These are phyloP conservation scores for Cadophora luteo-olivacea DNA, from an alignment of 2,329 filamentous ascomycete genomes.

Conservation along the genomic window DNA sequence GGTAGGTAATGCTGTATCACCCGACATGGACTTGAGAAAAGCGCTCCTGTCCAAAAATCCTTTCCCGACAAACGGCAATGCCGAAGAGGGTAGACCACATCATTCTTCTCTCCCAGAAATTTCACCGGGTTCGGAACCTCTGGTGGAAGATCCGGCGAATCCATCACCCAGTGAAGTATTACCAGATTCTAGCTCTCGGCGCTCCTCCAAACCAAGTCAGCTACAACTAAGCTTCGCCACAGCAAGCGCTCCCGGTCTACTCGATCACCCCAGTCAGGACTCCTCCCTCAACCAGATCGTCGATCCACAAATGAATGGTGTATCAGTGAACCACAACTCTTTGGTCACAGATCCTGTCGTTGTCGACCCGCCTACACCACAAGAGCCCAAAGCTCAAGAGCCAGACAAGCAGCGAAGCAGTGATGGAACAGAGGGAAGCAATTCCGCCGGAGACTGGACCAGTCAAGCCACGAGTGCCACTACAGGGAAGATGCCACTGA, in stretches of 20 bases:
- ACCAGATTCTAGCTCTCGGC: constrained; percentile 31
- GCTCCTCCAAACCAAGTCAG: constrained; percentile 43
- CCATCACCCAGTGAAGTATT: constrained; percentile 35
- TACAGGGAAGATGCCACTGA: constrained; percentile 68
- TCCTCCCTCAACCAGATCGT: constrained; percentile 4
- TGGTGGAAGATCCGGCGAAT: constrained; percentile 11
- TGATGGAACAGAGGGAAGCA: constrained; percentile 67
- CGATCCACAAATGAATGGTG: constrained; percentile 1
- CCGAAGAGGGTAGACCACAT: constrained; percentile 31
- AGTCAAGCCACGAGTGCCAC: constrained; percentile 68
- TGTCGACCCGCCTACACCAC: constrained; percentile 34
- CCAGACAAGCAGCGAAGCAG: constrained; percentile 57
- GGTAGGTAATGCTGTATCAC: constrained; percentile 31
- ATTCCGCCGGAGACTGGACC: constrained; percentile 65
- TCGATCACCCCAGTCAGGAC: constrained; percentile 26
- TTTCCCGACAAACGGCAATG: constrained; percentile 32
- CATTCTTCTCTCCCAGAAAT: constrained; percentile 30
- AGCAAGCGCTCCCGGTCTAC: constrained; percentile 32
- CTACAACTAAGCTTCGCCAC: constrained; percentile 42
- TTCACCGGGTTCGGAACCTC: constrained; percentile 15
- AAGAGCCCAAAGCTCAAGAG: constrained; percentile 24
- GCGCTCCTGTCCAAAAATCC: constrained; percentile 36
- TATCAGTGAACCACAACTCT: constrained; percentile 11
- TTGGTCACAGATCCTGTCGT: constrained; percentile 40
- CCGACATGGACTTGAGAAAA: constrained; percentile 35